These are phyloP conservation scores for Umbilicaria muhlenbergii DNA, from an alignment of 495 filamentous ascomycete genomes.

Conservation along the genomic window DNA sequence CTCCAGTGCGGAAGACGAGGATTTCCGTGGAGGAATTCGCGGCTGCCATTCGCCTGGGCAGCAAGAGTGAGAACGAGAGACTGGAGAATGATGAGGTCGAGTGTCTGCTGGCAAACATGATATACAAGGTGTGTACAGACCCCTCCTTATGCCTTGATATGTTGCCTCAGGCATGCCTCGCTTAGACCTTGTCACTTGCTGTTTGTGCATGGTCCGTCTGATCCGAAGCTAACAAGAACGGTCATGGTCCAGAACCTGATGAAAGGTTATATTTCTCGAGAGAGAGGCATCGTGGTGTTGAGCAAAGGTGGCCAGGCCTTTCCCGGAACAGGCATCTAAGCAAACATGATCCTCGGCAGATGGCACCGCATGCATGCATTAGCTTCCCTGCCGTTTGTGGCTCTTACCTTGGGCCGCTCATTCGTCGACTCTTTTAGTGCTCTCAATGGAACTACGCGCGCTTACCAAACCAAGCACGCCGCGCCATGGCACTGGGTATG, in stretches of 20 bases:
- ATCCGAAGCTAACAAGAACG: conserved; percentile 7
- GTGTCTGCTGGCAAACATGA: conserved; percentile 83
- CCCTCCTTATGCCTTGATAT: not conserved
- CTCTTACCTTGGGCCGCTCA: too few relatives aligned
- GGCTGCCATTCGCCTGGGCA: conserved; percentile 40
- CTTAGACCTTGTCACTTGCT: not conserved
- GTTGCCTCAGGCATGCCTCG: not conserved
- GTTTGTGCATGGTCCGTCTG: not conserved
- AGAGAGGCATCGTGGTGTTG: conserved; percentile 73
- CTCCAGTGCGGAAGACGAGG: conserved; percentile 51
- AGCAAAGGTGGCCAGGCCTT: conserved; percentile 76
- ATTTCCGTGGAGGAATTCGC: conserved; percentile 70
- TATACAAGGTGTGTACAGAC: conserved; percentile 68
- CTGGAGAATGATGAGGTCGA: conserved; percentile 89
- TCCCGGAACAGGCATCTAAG: conserved; percentile 84
- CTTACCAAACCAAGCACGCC: too few relatives aligned
- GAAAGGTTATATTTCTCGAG: conserved; percentile 94
- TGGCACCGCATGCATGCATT: too few relatives aligned
- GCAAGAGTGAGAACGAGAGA: conserved; percentile 35
- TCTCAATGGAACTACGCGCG: too few relatives aligned
- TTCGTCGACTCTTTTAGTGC: too few relatives aligned
- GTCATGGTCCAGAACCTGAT: conserved; percentile 52
- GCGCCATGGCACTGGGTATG: too few relatives aligned
- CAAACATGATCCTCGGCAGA: too few relatives aligned
- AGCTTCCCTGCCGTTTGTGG: too few relatives aligned